phyloP scores from a whole-genome alignment of 352 stramenopile species.

The Phytophthora cajani region DNA sequence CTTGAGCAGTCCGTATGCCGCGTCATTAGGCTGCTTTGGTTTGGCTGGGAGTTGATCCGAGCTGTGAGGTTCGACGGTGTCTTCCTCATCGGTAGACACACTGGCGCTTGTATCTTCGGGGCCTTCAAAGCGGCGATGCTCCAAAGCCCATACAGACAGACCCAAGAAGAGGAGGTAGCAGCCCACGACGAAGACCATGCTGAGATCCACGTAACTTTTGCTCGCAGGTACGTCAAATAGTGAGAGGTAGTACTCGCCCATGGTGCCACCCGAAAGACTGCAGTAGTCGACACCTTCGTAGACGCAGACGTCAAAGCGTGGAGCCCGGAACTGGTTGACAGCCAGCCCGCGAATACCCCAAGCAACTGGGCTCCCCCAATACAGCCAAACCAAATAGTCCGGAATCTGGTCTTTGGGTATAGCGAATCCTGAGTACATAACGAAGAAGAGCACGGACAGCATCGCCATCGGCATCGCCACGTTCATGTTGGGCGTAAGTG shows the following conservation, averaged over 20 bases:
- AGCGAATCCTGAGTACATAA: constrained; percentile 60
- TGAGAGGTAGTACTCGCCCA: constrained; percentile 50
- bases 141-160: constrained; percentile 35
- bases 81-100: constrained; percentile 1
- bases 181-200: constrained; percentile 42
- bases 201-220: constrained; percentile 43
- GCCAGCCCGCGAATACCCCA: constrained; percentile 37
- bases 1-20: constrained; percentile 30
- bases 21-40: constrained; percentile 8
- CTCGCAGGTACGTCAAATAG: constrained; percentile 43
- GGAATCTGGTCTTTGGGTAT: constrained; percentile 59
- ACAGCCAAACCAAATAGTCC: constrained; percentile 46
- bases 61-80: neutral
- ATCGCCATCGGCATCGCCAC: constrained; percentile 54
- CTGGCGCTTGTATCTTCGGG: constrained; percentile 19
- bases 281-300: constrained; percentile 48
- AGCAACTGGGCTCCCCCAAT: constrained; percentile 54
- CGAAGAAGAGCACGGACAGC: constrained; percentile 51
- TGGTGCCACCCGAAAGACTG: constrained; percentile 26
- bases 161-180: constrained; percentile 48
- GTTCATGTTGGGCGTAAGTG: constrained; percentile 44
- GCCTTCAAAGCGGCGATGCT: constrained; percentile 41
- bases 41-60: neutral
- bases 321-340: constrained; percentile 51
- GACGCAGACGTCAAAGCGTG: constrained; percentile 41